phyloP scores from a whole-genome alignment of 495 filamentous ascomycete genomes.

The Penicillium coprophilum region DNA sequence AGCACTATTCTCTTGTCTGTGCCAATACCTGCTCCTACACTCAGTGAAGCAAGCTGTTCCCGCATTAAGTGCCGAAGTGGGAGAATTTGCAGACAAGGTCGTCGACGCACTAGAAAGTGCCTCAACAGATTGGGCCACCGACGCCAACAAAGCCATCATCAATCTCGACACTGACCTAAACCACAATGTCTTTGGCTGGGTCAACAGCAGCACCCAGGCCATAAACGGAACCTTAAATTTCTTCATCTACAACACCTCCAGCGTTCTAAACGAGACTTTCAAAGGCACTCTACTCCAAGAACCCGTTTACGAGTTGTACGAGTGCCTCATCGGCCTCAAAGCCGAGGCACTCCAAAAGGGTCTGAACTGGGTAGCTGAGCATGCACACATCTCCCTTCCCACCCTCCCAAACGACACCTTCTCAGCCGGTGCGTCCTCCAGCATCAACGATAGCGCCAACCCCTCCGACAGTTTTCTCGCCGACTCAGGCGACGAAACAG shows the following conservation, averaged over 20 bases:
- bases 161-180: constrained; percentile 74
- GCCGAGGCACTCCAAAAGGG: constrained; percentile 74
- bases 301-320: constrained; percentile 69
- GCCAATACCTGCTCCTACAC: constrained; percentile 77
- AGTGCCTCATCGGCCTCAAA: constrained; percentile 77
- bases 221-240: constrained; percentile 83
- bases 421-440: constrained; percentile 70
- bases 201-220: constrained; percentile 73
- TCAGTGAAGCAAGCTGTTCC: constrained; percentile 74
- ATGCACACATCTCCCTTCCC: constrained; percentile 83
- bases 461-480: constrained; percentile 70
- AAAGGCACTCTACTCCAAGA: constrained; percentile 72
- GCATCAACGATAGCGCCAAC: constrained; percentile 49
- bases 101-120: constrained; percentile 69
- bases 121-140: constrained; percentile 72
- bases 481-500: constrained; percentile 62
- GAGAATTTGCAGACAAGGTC: constrained; percentile 77
- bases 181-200: constrained; percentile 82
- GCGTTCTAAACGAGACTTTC: constrained; percentile 73
- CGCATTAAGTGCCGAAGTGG: constrained; percentile 70
- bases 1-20: constrained; percentile 80
- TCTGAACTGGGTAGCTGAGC: constrained; percentile 82
- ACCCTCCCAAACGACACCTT: constrained; percentile 76
- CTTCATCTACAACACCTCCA: constrained; percentile 71
- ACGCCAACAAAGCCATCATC: constrained; percentile 71